Conservation (phyloP, 805 yeast species). For the Candida insectalens region DNA sequence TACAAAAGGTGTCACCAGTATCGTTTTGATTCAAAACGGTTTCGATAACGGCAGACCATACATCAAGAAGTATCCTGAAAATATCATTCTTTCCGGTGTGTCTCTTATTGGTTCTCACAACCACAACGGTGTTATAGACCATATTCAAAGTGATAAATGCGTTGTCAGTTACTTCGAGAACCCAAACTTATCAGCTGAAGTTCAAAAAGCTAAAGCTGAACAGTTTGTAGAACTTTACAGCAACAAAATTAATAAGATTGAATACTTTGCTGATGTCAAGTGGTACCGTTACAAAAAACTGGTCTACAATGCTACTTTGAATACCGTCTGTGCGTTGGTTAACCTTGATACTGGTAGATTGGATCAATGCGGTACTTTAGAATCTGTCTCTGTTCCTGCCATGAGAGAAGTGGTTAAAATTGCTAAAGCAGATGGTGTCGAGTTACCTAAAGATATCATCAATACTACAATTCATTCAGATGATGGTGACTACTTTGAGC, state of each 20-base stretch:
- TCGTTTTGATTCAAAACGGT: slow-evolving; percentile 32
- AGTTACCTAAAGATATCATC: slow-evolving; percentile 39
- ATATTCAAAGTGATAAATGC: slow-evolving; percentile 36
- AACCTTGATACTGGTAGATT: slow-evolving; percentile 29
- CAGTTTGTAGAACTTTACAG: slow-evolving; percentile 38
- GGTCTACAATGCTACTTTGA: slow-evolving; percentile 59
- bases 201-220: slow-evolving; percentile 26
- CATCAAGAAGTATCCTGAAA: slow-evolving; percentile 18
- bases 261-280: slow-evolving; percentile 35
- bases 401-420: slow-evolving; percentile 33
- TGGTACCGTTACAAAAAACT: slow-evolving; percentile 56
- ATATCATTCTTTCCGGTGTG: slow-evolving; percentile 29
- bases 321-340: slow-evolving; percentile 37
- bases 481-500: slow-evolving; percentile 49
- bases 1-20: slow-evolving; percentile 25
- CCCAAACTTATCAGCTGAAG: slow-evolving; percentile 21
- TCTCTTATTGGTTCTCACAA: slow-evolving; percentile 26
- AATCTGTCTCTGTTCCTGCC: slow-evolving; percentile 25
- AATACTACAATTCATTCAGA: slow-evolving; percentile 45
- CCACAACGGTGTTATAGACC: slow-evolving; percentile 37
- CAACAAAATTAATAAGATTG: slow-evolving; percentile 31
- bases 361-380: slow-evolving; percentile 17
- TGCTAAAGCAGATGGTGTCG: slow-evolving; percentile 62
- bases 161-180: slow-evolving; percentile 44
- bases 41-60: slow-evolving; percentile 27